Evolutionary conservation across 768 basidiomycete genomes (phyloP), one percentile per base, ranked within the genome.

Genomic region (Cyclocybe aegerita): DNA sequence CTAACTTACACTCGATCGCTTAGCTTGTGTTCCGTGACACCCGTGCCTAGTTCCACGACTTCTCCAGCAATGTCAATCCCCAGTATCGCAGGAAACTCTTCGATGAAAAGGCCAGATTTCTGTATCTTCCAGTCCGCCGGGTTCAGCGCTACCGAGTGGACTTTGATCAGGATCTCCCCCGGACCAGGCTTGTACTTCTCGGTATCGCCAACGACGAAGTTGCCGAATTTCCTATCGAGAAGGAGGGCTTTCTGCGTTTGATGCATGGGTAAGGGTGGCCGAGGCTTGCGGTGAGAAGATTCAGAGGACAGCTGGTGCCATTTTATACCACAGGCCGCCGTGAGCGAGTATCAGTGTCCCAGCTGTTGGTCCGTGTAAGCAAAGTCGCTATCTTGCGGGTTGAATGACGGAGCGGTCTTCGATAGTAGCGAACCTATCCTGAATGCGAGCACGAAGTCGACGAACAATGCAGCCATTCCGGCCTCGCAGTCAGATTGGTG

Each of bases 11-110:
- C 78, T 60, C 72, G 67, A 60, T 83, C 80, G 2, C 81, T 81
- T 29, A 69, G 68, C 52, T 75, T 68, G 59, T 81, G 75, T 30
- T 67, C 65, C 10, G 65, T 70, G 7, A 85, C 81, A 1, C 74
- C 77, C 48, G 75, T 74, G 1, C 82, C 83, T 39, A 83, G 67
- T 30, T 66, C 71, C 16, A 71, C 74, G 6, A 84, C 74, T 1
- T 74, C 70, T 4, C 83, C 83, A 36, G 82, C 76, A 34, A 70
- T 67, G 45, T 84, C 82, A 7, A 60, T 65, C 1, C 82, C 82
- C 0, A 77, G 50, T 1, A 82, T 63, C 4, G 71, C 71, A 12
- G 77, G 78, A 49, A 50, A 80, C 3, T 61, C 46, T 14, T 70
- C 52, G n/a, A 76, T 39, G 48, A 68, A 63, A 12, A 65, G 34